Conservation (phyloP, 306 rosid genomes). For the Trichosanthes truncata region DNA sequence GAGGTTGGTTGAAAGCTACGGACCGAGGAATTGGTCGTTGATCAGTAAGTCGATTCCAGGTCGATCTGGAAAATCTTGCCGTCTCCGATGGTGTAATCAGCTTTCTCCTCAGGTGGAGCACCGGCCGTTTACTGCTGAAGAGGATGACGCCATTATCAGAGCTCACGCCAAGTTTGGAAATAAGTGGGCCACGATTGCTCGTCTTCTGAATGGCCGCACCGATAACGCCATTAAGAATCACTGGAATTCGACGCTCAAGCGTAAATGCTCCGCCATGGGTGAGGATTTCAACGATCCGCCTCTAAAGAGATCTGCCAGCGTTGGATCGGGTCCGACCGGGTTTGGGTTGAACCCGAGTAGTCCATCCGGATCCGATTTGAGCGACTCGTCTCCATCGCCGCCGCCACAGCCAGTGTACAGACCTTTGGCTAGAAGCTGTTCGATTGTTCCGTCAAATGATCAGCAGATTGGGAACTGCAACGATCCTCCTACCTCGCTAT, state of each 20-base stretch:
- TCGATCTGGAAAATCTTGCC: constrained; percentile 81
- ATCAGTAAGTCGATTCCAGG: constrained; percentile 83
- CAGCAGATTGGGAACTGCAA: constrained; percentile 17
- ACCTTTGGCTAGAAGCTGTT: constrained; percentile 12
- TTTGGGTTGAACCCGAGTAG: constrained; percentile 40
- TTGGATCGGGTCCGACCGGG: constrained; percentile 29
- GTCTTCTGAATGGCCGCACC: constrained; percentile 71
- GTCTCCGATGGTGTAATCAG: constrained; percentile 89
- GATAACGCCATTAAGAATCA: constrained; percentile 87
- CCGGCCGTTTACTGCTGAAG: constrained; percentile 59
- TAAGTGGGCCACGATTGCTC: constrained; percentile 86
- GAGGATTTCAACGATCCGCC: constrained; percentile 33
- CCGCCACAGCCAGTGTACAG: constrained; percentile 15
- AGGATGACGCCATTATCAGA: constrained; percentile 46
- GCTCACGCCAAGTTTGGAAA: constrained; percentile 67
- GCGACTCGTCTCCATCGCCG: constrained; percentile 52
- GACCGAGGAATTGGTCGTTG: constrained; percentile 67
- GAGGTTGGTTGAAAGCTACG: constrained; percentile 48
- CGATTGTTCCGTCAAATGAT: constrained; percentile 10
- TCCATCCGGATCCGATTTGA: constrained; percentile 69
- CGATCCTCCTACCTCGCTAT: constrained; percentile 63
- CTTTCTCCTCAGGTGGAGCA: constrained; percentile 79
- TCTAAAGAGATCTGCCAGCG: constrained; percentile 61
- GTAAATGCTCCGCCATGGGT: constrained; percentile 45
- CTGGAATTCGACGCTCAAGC: constrained; percentile 86